phyloP scores from a whole-genome alignment of 106 monocot species.

The Platanthera guangdongensis region DNA sequence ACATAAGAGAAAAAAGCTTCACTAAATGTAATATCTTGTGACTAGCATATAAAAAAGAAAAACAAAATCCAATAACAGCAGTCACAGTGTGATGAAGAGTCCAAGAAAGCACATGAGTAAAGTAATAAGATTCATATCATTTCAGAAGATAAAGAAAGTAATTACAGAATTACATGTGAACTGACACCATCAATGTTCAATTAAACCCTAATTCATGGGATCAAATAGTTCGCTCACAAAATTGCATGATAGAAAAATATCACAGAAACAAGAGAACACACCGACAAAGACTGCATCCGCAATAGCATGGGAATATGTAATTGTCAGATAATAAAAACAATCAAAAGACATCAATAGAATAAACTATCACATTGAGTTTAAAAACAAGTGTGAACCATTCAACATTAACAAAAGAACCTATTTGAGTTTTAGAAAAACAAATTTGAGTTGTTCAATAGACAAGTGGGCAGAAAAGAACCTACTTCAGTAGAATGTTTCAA shows the following conservation, averaged over 20 bases:
- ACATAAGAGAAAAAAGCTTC: not conserved
- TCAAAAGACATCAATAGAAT: not conserved
- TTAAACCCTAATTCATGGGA: not conserved
- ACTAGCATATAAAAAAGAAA: not conserved
- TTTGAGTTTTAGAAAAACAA: not conserved
- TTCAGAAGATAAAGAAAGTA: not conserved
- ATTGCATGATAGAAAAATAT: not conserved
- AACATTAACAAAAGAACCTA: not conserved
- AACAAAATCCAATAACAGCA: not conserved
- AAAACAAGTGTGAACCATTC: not conserved
- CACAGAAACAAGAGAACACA: not conserved
- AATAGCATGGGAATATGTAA: not conserved
- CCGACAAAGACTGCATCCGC: not conserved
- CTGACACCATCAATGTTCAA: not conserved
- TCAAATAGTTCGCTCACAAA: not conserved
- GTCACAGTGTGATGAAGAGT: not conserved
- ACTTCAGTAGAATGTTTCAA: slow-evolving; percentile 7
- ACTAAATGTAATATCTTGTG: not conserved
- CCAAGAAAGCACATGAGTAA: not conserved
- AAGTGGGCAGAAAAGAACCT: not conserved
- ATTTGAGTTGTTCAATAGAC: not conserved
- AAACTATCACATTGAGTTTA: not conserved
- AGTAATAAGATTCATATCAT: not conserved
- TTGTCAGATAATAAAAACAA: not conserved
- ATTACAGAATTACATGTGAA: not conserved